Base-by-base conservation (phyloP, 768 basidiomycete species). In the Plicaturopsis crispa region DNA sequence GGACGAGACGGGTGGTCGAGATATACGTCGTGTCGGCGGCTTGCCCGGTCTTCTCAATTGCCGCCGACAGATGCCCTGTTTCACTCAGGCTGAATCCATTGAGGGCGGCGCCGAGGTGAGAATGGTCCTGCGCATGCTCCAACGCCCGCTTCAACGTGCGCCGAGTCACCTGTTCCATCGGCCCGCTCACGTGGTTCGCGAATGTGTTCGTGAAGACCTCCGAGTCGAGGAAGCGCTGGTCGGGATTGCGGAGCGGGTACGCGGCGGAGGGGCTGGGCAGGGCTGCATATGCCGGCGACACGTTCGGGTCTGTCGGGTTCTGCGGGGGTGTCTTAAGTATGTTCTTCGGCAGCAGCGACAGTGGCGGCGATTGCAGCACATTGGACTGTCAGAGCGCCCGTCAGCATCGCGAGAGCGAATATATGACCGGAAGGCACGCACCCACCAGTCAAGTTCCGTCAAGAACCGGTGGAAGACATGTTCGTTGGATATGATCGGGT, bases 141-240 rank as follows among this genome's bases (percentile, higher is more conserved):
- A 85, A 78, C 94, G 94, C 98, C 36, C 96, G 73, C 66, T 96
- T 98, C 55, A 92, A 75, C 13, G 83, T 75, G 46, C 94, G 69
- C 36, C 94, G 75, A 13, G 94, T 93, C 17, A 98, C 89, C 59
- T 91, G 96, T 60, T 99, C 96, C 87, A 99, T 86, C 2, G 81
- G 86, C 2, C 92, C 89, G 39, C 75, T 72, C 39, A 99, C 67
- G 63, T 99, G 96, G 40, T 80, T 80, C 33, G 91, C 84, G 57
- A 98, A 99, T 61, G 93, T 96, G 60, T 78, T 78, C 3, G 96
- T 99, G 57, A 99, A 99, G 4, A 79, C 75, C 60, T 99, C 96
- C 1, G 91, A 94, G 56, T 99, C 96, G 24, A 88, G 69, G 64
- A 98, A 99, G 11, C 94, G 75, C 57, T 93, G 92, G 59, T 99